Percentiles rank a stretch among this genome's conserved stretches.
These are phyloP conservation scores for Diaporthe ilicicola DNA, from an alignment of 2,329 filamentous ascomycete species.

Conservation along the genomic window DNA sequence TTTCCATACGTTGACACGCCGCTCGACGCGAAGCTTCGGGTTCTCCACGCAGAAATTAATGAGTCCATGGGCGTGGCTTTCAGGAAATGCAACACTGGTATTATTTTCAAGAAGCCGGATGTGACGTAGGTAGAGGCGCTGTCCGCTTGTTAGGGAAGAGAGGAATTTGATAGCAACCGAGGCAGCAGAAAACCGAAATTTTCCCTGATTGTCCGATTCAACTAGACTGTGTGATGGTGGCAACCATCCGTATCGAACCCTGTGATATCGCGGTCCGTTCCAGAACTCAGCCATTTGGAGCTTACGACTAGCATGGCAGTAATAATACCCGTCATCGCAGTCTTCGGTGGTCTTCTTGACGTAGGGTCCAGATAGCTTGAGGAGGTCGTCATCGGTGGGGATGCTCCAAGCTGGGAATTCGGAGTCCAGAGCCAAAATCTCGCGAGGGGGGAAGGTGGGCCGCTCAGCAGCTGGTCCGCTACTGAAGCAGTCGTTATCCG, in stretches of 20 bases:
- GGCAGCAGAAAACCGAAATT: neutral
- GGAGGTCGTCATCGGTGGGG: neutral
- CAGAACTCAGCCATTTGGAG: neutral
- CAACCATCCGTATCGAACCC: no score
- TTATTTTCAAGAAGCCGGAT: conserved; percentile 5
- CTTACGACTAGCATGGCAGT: neutral
- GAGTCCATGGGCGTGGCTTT: neutral
- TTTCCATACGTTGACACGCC: conserved; percentile 1
- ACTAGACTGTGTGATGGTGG: no score
- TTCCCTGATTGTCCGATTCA: neutral
- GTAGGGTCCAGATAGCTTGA: neutral
- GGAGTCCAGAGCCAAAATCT: neutral
- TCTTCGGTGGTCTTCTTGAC: neutral
- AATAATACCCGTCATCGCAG: neutral
- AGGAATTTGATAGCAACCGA: neutral
- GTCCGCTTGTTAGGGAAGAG: neutral
- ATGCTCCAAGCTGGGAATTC: neutral
- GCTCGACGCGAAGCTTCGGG: neutral
- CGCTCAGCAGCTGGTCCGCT: neutral
- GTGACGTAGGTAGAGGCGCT: neutral
- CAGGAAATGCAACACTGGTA: neutral
- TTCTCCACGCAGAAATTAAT: neutral
- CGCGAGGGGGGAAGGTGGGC: neutral
- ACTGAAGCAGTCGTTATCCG: neutral
- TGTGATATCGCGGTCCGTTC: neutral